Base-by-base conservation (phyloP, 1,284 basidiomycete genomes). In the Phylloboletellus chloephorus region DNA sequence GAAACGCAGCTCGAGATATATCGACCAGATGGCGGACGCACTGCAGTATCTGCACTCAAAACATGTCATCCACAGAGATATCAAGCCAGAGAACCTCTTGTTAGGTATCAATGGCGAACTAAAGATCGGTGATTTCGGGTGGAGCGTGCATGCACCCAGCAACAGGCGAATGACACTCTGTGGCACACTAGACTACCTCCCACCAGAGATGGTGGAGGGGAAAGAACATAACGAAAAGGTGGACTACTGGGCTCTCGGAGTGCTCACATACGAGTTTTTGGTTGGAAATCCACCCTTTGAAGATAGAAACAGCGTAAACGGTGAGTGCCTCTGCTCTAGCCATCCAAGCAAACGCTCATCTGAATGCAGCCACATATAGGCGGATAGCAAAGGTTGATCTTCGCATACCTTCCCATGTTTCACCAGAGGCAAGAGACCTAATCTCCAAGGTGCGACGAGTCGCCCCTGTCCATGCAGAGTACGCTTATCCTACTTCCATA, bases 61-160 rank as follows among this genome's bases (percentile, higher is more conserved):
- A 62, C 94, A 98, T 58, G 91, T 98, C 52, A 98, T 98, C 46
- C 96, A 99, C 61, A 82, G 96, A 17, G 96, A 99, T 58, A 99
- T 98, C 72, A 99, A 98, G 66, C 96, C 96, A 0, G 96, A 98
- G 67, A 99, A 99, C 61, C 67, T 99, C 37, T 74, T 99, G 7
- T 71, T 99, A 7, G 95, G 94, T 11, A 81, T 98, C 56, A 89
- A 93, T 51, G 96, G 95, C 31, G 95, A 98, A 61, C 73, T 99
- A 50, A 98, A 99, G 74, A 97, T 99, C 50, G 96, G 82, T 5
- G 96, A 98, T 65, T 98, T 99, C 65, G 96, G 96, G 6, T 98
- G 96, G 95, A 92, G 88, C 57, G 95, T 98, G 3, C 96, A 98
- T 62, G 96, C 96, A 0, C 96, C 95, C 0, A 82, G 90, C 0